Percentiles rank a stretch among this genome's conserved stretches.
Evolutionary conservation across 106 monocot species (phyloP).

Genomic region (Dendrobium catenatum): DNA sequence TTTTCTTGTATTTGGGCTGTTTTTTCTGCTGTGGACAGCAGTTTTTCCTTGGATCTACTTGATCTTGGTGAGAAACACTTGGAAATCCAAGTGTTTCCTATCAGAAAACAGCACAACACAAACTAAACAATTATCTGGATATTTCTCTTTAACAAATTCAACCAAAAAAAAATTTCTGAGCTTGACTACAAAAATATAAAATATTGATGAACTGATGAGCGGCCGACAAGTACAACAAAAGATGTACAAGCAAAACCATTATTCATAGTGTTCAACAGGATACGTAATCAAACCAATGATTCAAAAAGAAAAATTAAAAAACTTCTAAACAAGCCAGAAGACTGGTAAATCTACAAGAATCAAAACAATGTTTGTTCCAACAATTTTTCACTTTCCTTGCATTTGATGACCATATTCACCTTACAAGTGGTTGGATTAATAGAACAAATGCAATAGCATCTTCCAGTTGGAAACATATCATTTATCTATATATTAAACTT

Average conservation of each 20-base stretch:
- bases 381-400: neutral
- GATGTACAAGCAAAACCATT: neutral
- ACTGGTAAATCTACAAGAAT: neutral
- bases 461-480: neutral
- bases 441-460: neutral
- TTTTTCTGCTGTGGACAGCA: no score
- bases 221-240: neutral
- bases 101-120: neutral
- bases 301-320: neutral
- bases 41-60: no score
- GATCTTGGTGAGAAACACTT: no score
- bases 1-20: no score
- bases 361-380: neutral
- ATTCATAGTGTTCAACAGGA: neutral
- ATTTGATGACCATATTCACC: neutral
- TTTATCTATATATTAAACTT: neutral
- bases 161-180: neutral
- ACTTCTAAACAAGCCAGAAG: neutral
- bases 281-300: neutral
- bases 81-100: no score
- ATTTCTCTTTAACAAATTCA: neutral
- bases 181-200: neutral
- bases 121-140: neutral
- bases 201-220: neutral
- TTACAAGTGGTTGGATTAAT: neutral